These are phyloP conservation scores for Stereum hirsutum DNA, from an alignment of 1,284 basidiomycete species.

Conservation along the genomic window DNA sequence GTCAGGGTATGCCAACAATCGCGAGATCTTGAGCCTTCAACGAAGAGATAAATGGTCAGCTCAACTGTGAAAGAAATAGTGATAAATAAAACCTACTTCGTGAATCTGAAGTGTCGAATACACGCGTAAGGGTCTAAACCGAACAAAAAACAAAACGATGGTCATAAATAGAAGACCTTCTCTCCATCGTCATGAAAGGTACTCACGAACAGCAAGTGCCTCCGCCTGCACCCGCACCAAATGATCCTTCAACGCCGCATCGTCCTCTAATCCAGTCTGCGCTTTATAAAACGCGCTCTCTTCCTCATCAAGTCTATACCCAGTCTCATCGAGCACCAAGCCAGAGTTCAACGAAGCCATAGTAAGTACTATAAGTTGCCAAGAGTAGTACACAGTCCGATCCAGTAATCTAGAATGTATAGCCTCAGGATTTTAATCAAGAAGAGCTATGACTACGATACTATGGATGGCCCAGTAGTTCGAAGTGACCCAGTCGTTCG, in stretches of 20 bases:
- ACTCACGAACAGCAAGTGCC: slow-evolving; percentile 2
- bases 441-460: no score
- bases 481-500: no score
- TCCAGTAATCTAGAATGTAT: no score
- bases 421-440: no score
- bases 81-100: slow-evolving; percentile 4
- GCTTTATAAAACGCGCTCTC: slow-evolving; percentile 7
- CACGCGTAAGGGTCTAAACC: slow-evolving; percentile 10
- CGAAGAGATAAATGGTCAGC: neutral
- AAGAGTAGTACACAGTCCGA: no score
- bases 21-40: slow-evolving; percentile 7
- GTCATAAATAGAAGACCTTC: neutral
- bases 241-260: slow-evolving; percentile 5
- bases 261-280: slow-evolving; percentile 6
- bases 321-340: neutral
- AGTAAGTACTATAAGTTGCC: no score
- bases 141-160: slow-evolving; percentile 11
- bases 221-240: slow-evolving; percentile 1
- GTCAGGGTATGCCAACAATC: slow-evolving; percentile 5
- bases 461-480: no score
- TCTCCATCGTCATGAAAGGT: neutral
- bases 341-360: no score
- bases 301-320: slow-evolving; percentile 1
- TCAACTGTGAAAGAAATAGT: no score
- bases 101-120: slow-evolving; percentile 6